Evolutionary conservation across 1,284 basidiomycete genomes (phyloP).

Genomic region (Exobasidium rhododendri): DNA sequence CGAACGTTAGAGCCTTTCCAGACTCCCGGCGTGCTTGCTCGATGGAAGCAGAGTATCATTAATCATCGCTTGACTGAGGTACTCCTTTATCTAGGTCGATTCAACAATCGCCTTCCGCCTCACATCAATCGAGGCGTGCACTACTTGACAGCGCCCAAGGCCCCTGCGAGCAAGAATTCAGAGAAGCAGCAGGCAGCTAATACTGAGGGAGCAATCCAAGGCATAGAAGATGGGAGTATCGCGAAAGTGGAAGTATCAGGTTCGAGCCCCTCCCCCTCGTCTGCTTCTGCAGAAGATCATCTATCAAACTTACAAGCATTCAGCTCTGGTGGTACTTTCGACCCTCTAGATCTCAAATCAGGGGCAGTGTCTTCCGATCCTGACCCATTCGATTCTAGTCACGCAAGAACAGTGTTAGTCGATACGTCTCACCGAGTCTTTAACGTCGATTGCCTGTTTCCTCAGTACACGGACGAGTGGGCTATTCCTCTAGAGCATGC

Average conservation of each 20-base stretch:
- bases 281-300: not conserved
- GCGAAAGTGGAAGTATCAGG: not conserved
- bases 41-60: conserved; percentile 20
- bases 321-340: not conserved
- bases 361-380: not conserved
- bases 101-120: conserved; percentile 18
- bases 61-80: conserved; percentile 25
- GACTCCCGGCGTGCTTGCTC: not conserved
- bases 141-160: conserved; percentile 23
- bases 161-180: not conserved
- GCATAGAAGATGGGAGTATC: not conserved
- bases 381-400: conserved; percentile 1
- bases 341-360: not conserved
- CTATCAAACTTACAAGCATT: not conserved
- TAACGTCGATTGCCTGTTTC: conserved; percentile 55
- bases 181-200: not conserved
- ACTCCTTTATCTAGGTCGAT: conserved; percentile 27
- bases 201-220: not conserved
- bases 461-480: conserved; percentile 67
- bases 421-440: conserved; percentile 46
- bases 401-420: conserved; percentile 16
- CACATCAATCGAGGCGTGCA: conserved; percentile 18
- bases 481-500: conserved; percentile 69
- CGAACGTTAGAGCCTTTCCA: conserved; percentile 66
- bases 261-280: not conserved